Conservation (phyloP, 257 asterid genomes). For the Petrea volubilis region DNA sequence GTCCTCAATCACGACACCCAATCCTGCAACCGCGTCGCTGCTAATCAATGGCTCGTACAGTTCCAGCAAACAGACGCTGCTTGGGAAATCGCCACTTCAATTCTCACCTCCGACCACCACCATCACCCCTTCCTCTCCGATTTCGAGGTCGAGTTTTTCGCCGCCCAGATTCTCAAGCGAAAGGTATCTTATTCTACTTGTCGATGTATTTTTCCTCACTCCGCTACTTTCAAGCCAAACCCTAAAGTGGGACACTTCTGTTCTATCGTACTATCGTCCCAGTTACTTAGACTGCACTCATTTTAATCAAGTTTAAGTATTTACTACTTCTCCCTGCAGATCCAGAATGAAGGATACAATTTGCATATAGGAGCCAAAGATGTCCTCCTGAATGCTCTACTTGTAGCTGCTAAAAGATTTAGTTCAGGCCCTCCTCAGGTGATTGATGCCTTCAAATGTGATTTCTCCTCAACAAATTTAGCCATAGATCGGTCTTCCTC, state of each 20-base stretch:
- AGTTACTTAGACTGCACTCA: neutral
- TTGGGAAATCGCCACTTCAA: constrained; percentile 83
- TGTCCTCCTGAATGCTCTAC: constrained; percentile 71
- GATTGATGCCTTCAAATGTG: constrained; percentile 14
- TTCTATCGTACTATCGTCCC: neutral
- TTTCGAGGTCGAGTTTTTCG: constrained; percentile 78
- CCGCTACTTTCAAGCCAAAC: neutral
- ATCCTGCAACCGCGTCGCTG: constrained; percentile 88
- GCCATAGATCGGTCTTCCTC: neutral
- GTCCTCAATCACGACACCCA: constrained; percentile 84
- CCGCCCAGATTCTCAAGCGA: constrained; percentile 92
- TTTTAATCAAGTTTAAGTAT: neutral
- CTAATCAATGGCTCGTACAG: constrained; percentile 92
- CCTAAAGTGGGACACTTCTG: constrained; percentile 2
- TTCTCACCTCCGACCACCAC: constrained; percentile 66
- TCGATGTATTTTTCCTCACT: neutral
- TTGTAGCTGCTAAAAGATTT: constrained; percentile 79
- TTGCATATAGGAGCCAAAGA: constrained; percentile 77
- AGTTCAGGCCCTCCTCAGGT: constrained; percentile 92
- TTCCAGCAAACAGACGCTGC: constrained; percentile 84
- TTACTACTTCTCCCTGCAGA: constrained; percentile 38
- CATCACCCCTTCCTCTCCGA: constrained; percentile 43
- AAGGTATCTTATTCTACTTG: constrained; percentile 44
- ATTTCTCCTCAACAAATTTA: constrained; percentile 10
- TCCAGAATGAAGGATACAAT: constrained; percentile 64